Evolutionary conservation across 2,329 filamentous ascomycete species (phyloP).

Genomic region (Lachnellula suecica): DNA sequence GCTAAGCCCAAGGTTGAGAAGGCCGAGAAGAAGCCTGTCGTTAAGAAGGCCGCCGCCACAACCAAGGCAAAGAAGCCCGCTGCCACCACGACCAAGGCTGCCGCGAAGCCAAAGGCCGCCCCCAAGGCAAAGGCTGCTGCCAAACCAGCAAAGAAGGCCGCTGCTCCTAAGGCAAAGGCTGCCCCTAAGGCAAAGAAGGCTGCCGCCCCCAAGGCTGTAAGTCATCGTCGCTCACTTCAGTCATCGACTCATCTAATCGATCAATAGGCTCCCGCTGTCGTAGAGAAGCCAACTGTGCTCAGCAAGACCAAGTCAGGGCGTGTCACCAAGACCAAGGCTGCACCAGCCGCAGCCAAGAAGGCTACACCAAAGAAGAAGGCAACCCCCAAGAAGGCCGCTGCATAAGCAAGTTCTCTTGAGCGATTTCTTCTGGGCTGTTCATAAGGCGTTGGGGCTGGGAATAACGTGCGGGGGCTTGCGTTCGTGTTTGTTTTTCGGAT

Average conservation of each 20-base stretch:
- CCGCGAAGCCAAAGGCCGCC: slow-evolving; percentile 38
- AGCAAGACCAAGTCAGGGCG: slow-evolving; percentile 73
- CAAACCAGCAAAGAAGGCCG: slow-evolving; percentile 36
- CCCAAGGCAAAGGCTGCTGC: slow-evolving; percentile 39
- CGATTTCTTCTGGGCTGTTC: slow-evolving; percentile 18
- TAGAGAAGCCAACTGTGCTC: slow-evolving; percentile 60
- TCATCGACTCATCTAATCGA: slow-evolving; percentile 18
- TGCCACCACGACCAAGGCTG: slow-evolving; percentile 35
- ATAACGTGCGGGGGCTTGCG: slow-evolving; percentile 16
- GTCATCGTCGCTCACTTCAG: slow-evolving; percentile 7
- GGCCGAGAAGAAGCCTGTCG: slow-evolving; percentile 35
- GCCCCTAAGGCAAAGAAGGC: slow-evolving; percentile 34
- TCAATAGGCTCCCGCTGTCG: slow-evolving; percentile 60
- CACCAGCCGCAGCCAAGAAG: slow-evolving; percentile 48
- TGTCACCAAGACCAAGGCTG: slow-evolving; percentile 66
- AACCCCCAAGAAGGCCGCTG: slow-evolving; percentile 25
- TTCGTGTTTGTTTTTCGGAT: slow-evolving; percentile 16
- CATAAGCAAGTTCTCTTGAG: slow-evolving; percentile 8
- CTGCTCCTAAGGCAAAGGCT: slow-evolving; percentile 35
- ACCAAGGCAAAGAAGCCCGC: slow-evolving; percentile 48
- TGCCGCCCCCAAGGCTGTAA: slow-evolving; percentile 28
- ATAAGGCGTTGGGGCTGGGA: slow-evolving; percentile 24
- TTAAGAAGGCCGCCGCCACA: slow-evolving; percentile 43
- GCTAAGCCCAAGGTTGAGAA: slow-evolving; percentile 33
- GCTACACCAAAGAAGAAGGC: slow-evolving; percentile 31